A percentile compares a stretch with the other conserved stretches of the same genome.
phyloP scores from a whole-genome alignment of 2,329 filamentous ascomycete species.

The Aureobasidium lini region DNA sequence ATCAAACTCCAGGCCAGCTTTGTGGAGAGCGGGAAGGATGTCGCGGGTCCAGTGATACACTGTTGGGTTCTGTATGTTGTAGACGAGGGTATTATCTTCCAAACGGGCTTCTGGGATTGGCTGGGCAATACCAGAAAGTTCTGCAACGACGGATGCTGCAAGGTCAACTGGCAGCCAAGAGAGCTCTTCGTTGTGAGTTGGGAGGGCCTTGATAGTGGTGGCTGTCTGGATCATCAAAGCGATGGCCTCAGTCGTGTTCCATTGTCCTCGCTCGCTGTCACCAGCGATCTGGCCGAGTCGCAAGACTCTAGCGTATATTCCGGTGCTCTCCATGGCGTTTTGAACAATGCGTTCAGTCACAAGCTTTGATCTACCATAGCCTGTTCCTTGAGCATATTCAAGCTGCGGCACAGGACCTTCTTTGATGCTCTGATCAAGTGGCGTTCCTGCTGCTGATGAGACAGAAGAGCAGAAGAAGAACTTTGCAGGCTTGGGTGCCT shows the following conservation, averaged over 20 bases:
- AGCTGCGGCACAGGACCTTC: slow-evolving; percentile 17
- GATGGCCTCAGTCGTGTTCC: slow-evolving; percentile 45
- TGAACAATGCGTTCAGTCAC: slow-evolving; percentile 19
- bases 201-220: slow-evolving; percentile 40
- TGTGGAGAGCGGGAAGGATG: slow-evolving; percentile 43
- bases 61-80: slow-evolving; percentile 41
- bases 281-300: slow-evolving; percentile 41
- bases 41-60: slow-evolving; percentile 47
- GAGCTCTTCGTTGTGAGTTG: slow-evolving; percentile 33
- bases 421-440: not conserved
- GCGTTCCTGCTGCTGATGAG: slow-evolving; percentile 29
- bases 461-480: slow-evolving; percentile 48
- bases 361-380: slow-evolving; percentile 21
- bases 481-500: slow-evolving; percentile 20
- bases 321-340: slow-evolving; percentile 16
- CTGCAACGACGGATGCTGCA: slow-evolving; percentile 13
- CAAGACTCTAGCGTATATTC: slow-evolving; percentile 22
- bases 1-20: slow-evolving; percentile 18
- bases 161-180: slow-evolving; percentile 16
- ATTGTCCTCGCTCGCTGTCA: slow-evolving; percentile 39
- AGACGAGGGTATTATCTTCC: slow-evolving; percentile 7
- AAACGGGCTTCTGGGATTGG: not conserved
- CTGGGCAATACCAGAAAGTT: slow-evolving; percentile 10
- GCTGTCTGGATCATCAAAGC: slow-evolving; percentile 44
- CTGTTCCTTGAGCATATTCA: slow-evolving; percentile 19